Conservation (phyloP, 2,329 filamentous ascomycete genomes). For the Ascomycota sp. region DNA sequence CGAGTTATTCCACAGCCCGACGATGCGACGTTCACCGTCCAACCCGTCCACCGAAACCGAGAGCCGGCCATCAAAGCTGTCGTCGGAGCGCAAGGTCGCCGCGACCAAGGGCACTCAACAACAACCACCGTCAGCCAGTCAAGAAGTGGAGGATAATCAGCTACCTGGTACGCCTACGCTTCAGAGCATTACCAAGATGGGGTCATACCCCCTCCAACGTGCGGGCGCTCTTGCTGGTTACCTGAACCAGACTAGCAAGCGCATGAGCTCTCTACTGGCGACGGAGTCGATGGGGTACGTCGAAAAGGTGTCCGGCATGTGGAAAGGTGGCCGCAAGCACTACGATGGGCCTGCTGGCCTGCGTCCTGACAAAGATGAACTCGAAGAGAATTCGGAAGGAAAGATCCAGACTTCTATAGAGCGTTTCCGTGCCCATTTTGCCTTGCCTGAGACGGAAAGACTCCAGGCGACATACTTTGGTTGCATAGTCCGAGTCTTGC, state of each 20-base stretch:
- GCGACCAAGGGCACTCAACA: conserved; percentile 16
- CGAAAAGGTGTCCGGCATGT: conserved; percentile 93
- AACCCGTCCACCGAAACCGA: conserved; percentile 9
- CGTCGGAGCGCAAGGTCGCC: conserved; percentile 2
- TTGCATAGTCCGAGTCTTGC: conserved; percentile 74
- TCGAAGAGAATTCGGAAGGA: conserved; percentile 37
- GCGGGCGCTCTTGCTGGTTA: conserved; percentile 71
- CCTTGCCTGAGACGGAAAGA: conserved; percentile 63
- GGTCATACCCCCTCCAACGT: conserved; percentile 62
- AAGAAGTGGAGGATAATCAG: too few relatives aligned
- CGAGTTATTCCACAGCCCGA: conserved; percentile 71
- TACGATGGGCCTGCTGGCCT: conserved; percentile 46
- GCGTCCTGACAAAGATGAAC: conserved; percentile 32
- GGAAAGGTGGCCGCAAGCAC: conserved; percentile 76
- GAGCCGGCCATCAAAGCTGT: conserved; percentile 4
- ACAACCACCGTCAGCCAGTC: too few relatives aligned
- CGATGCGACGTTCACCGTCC: conserved; percentile 33
- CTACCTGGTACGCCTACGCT: conserved; percentile 20
- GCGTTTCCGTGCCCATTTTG: conserved; percentile 78
- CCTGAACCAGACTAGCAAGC: conserved; percentile 56
- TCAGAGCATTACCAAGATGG: conserved; percentile 35
- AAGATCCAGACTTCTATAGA: conserved; percentile 49
- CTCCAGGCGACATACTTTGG: conserved; percentile 81
- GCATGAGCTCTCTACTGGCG: conserved; percentile 64
- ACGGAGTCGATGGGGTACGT: conserved; percentile 92